A percentile compares a stretch with the other conserved stretches of the same genome.
These are phyloP conservation scores for Didymella pomorum DNA, from an alignment of 2,329 filamentous ascomycete genomes.

Conservation along the genomic window DNA sequence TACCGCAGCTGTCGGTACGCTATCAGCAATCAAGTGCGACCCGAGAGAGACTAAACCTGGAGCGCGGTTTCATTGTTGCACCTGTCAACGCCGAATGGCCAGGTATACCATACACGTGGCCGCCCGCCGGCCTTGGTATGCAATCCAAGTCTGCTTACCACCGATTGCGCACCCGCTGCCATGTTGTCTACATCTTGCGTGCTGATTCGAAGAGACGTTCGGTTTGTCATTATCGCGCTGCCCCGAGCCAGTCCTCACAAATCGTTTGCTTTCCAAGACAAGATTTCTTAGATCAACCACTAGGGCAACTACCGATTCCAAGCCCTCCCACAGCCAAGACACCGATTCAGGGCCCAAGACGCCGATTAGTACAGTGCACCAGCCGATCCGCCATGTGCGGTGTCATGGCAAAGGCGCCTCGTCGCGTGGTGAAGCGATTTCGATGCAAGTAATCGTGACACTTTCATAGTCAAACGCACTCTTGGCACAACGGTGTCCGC, in stretches of 20 bases:
- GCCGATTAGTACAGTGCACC: conserved; percentile 6
- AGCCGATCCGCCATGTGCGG: conserved; percentile 11
- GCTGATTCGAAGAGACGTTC: background rate
- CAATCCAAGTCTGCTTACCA: conserved; percentile 12
- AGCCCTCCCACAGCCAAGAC: conserved; percentile 10
- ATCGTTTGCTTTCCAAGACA: background rate
- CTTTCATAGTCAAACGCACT: background rate
- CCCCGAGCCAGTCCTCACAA: conserved; percentile 11
- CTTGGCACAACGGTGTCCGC: background rate
- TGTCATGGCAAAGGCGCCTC: conserved; percentile 5
- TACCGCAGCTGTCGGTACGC: background rate
- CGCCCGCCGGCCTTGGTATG: conserved; percentile 17
- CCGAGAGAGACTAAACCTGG: conserved; percentile 9
- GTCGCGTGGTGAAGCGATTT: conserved; percentile 9
- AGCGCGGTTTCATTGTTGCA: conserved; percentile 18
- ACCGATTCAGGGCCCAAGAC: conserved; percentile 4
- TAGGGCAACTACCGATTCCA: conserved; percentile 8
- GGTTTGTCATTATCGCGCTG: conserved; percentile 23
- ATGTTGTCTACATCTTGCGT: background rate
- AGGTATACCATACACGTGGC: conserved; percentile 15
- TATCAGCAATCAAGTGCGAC: conserved; percentile 8
- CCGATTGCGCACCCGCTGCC: conserved; percentile 1
- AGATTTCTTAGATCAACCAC: background rate
- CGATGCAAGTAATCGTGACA: conserved; percentile 13
- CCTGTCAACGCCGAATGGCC: conserved; percentile 1